Evolutionary conservation across 129 eudicot species (phyloP).

Genomic region (Lactuca sativa): DNA sequence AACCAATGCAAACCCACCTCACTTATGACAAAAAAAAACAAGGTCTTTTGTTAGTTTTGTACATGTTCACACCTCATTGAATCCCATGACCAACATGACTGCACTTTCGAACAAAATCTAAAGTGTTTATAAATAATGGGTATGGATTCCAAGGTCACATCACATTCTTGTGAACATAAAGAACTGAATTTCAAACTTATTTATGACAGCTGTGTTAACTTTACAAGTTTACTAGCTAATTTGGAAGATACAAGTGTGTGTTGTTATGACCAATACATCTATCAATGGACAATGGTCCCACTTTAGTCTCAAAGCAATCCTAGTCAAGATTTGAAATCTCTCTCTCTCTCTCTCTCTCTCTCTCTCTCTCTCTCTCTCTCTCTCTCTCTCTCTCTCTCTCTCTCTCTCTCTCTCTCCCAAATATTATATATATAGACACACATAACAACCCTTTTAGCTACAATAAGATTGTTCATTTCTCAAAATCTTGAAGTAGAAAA

Average conservation of each 20-base stretch:
- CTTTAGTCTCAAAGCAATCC: constrained; percentile 7
- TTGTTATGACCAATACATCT: constrained; percentile 8
- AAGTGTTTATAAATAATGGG: not conserved
- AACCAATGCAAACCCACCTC: constrained; percentile 5
- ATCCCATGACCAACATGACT: not conserved
- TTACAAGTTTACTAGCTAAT: too few relatives aligned
- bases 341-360: not conserved
- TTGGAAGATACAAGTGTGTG: not conserved
- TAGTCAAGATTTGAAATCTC: constrained; percentile 22
- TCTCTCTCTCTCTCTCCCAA: not conserved
- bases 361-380: not conserved
- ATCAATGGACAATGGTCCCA: constrained; percentile 14
- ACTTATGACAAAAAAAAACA: not conserved
- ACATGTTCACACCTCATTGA: constrained; percentile 23
- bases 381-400: constrained; percentile 11
- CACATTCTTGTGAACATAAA: not conserved
- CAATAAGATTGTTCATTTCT: constrained; percentile 14
- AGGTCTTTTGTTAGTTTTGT: not conserved
- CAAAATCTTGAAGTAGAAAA: constrained; percentile 12
- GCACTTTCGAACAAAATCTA: not conserved
- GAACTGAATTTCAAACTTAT: not conserved
- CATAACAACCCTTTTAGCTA: constrained; percentile 5
- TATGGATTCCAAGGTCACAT: not conserved
- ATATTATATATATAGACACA: constrained; percentile 1
- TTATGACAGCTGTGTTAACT: not conserved